Conservation (phyloP, 2,329 filamentous ascomycete species). For the Aspergillus novoparasiticus region DNA sequence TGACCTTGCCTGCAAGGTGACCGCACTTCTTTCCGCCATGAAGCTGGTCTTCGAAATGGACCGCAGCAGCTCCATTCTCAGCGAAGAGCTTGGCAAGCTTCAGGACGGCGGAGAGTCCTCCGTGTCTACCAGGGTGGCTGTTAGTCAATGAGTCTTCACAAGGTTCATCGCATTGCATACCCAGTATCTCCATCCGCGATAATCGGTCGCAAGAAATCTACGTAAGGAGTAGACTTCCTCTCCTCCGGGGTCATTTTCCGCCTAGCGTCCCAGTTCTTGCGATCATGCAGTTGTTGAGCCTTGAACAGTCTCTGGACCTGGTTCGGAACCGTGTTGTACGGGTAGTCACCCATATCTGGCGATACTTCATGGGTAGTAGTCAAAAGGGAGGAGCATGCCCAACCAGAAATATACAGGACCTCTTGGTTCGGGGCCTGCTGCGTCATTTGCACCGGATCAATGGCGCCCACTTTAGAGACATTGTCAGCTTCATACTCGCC, state of each 20-base stretch:
- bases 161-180: conserved; percentile 34
- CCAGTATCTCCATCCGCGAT: conserved; percentile 95
- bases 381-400: conserved; percentile 92
- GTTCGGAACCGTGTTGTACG: conserved; percentile 98
- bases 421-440: conserved; percentile 96
- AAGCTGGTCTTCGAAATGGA: conserved; percentile 97
- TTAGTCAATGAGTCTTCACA: not conserved
- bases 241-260: conserved; percentile 75
- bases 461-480: conserved; percentile 76
- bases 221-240: conserved; percentile 75
- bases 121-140: conserved; percentile 61
- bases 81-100: conserved; percentile 98
- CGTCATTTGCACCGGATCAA: conserved; percentile 99
- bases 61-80: conserved; percentile 92
- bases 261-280: conserved; percentile 87
- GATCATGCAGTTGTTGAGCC: conserved; percentile 94
- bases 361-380: conserved; percentile 97
- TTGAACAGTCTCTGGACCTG: conserved; percentile 96
- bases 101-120: conserved; percentile 86
- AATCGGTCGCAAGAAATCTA: conserved; percentile 92
- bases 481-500: conserved; percentile 13
- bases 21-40: conserved; percentile 99
- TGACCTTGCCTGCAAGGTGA: conserved; percentile 91
- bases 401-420: conserved; percentile 92
- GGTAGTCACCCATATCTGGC: conserved; percentile 97